Evolutionary conservation across 2,329 filamentous ascomycete species (phyloP), one percentile per base, ranked within the genome.

Genomic region (Fusarium verticillioides): DNA sequence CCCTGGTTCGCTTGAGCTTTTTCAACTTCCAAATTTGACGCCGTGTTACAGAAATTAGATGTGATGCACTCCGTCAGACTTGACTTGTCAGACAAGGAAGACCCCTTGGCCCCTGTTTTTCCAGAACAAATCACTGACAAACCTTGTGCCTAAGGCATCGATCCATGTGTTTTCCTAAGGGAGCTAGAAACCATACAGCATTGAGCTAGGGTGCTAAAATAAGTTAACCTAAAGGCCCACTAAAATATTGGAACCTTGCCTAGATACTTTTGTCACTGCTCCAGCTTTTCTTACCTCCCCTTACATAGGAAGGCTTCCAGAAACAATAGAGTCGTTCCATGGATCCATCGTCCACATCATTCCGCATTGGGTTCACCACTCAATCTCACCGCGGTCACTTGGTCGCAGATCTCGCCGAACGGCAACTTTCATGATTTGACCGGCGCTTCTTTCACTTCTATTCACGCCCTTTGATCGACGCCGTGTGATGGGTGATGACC

Each of bases 311-410:
- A 74, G 40, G 72, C 69, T 75, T 75, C 72, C 56, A 75, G 72
- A 75, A 75, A 46, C 44, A 59, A 69, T 66, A 47, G 47, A 66
- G 68, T 74, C 62, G 71, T 74, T 74, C 70, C 68, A 68, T 71
- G 54, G 62, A 65, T 54, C 64, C 70, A 66, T 65, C 69, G 54
- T 56, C 52, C 71, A 65, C 67, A 67, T 74, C 46, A 68, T 72
- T 44, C 67, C 56, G 59, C 71, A 62, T 72, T 34, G 44, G 61
- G 63, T 50, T 69, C 57, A 50, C 60, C 46, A 44, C 62, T 58
- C 59, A 74, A 58, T 66, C 37, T 72, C 60, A 60, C 60, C 40
- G 23, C 46, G 46, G 71, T 69, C 59, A 63, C 66, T 73, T 69
- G 56, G 59, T 72, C 53, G 71, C 63, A 74, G 71, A 74, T 74